Conservation (phyloP, 306 rosid genomes). For the Cyclanthera cordifolia region DNA sequence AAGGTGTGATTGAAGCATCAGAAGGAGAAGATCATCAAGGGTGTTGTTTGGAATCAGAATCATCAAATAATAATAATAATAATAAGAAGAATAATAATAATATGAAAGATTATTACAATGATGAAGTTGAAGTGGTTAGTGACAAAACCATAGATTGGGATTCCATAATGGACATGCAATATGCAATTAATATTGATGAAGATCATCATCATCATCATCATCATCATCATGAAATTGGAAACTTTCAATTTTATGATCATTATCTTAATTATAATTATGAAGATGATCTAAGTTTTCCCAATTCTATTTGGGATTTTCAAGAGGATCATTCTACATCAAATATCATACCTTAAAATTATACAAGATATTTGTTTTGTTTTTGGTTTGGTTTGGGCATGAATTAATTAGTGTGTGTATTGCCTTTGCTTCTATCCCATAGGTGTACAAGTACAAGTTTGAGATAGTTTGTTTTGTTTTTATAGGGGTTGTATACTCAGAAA, state of each 20-base stretch:
- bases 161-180: constrained; percentile 55
- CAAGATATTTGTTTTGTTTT: not conserved
- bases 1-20: constrained; percentile 18
- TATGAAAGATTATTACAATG: constrained; percentile 21
- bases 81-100: not conserved
- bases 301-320: constrained; percentile 7
- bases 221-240: constrained; percentile 23
- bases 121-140: constrained; percentile 39
- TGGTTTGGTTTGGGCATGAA: not conserved
- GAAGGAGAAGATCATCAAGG: constrained; percentile 32
- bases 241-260: constrained; percentile 36
- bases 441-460: not conserved
- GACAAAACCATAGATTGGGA: constrained; percentile 72
- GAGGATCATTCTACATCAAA: not conserved
- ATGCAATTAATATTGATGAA: constrained; percentile 15
- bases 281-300: constrained; percentile 19
- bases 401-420: not conserved
- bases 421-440: not conserved
- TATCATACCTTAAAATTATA: not conserved
- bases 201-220: constrained; percentile 11
- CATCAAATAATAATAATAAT: not conserved
- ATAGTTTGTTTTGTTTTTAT: not conserved
- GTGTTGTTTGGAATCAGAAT: constrained; percentile 34
- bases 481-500: not conserved
- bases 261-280: constrained; percentile 37